phyloP scores from a whole-genome alignment of 1,284 basidiomycete genomes.

The Ganoderma lingzhi region DNA sequence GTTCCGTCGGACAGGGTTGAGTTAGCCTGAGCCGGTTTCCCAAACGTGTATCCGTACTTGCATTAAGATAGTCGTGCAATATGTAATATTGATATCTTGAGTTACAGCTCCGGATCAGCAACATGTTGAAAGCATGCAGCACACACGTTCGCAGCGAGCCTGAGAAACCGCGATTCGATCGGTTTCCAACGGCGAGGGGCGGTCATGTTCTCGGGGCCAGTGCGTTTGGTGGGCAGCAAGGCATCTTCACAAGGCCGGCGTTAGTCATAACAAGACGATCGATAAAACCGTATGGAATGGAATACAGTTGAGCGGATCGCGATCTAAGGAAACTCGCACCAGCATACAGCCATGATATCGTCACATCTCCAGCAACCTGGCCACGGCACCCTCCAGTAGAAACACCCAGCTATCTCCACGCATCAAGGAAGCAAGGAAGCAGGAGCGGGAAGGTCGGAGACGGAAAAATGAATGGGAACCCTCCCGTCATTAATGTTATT shows the following conservation, averaged over 20 bases:
- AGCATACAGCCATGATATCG: conserved; percentile 14
- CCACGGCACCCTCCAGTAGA: conserved; percentile 15
- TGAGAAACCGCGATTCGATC: neutral
- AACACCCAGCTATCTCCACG: conserved; percentile 15
- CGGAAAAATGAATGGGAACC: conserved; percentile 29
- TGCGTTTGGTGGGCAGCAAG: conserved; percentile 12
- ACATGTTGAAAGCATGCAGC: conserved; percentile 9
- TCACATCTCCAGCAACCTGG: conserved; percentile 10
- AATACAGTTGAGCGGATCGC: conserved; percentile 27
- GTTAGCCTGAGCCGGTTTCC: neutral
- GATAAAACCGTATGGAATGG: conserved; percentile 23
- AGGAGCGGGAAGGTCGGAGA: conserved; percentile 6
- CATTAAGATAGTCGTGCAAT: neutral
- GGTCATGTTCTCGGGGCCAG: conserved; percentile 2
- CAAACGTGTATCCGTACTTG: conserved; percentile 9
- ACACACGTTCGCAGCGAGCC: conserved; percentile 7
- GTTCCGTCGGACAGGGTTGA: conserved; percentile 1
- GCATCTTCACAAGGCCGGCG: neutral
- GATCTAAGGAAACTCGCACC: conserved; percentile 30
- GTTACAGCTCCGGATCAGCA: neutral
- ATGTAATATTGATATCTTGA: neutral
- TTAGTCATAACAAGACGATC: neutral
- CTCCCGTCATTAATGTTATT: conserved; percentile 48
- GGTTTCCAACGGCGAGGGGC: neutral
- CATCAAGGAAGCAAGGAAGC: neutral